Base-by-base conservation (phyloP, 192 early-diverging fungal species). In the Coemansia sp. region DNA sequence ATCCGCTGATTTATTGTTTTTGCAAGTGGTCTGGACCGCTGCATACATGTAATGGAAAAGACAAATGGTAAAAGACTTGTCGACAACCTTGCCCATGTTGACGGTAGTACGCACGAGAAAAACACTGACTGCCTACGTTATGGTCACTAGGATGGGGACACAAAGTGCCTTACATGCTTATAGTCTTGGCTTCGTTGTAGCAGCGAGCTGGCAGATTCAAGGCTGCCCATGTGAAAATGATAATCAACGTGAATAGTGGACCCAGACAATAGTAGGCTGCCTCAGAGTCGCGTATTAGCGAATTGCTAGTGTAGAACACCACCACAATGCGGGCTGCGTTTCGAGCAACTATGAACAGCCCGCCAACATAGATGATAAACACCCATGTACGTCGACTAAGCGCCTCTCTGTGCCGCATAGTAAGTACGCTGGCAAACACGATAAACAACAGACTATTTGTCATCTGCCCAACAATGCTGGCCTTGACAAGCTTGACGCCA, bases 181-280 rank as follows among this genome's bases (percentile, higher is more conserved):
- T 54, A 13, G 4, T 14, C 14, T 54, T 27, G 21, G 51, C 27
- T 14, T 56, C 29, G 19, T 21, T 14, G 3, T 44, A 34, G 56
- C 66, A 68, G 16, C 57, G 56, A n/a, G 31, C n/a, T 16, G 66
- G 66, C 3, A 68, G 16, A 60, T 68, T 56, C 56, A 68, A 41
- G 17, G 44, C 66, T 19, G 44, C 66, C 66, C 66, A 68, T 21
- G 42, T 40, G 19, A 60, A 48, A 45, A 68, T 44, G 17, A 68
- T 24, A 3, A 48, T 6, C 0, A 68, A 27, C 41, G 56, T 69
- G 29, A 69, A 62, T 35, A 62, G 42, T 4, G 67, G 67, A 24
- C 61, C 67, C 19, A 69, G 34, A 24, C 59, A 69, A 59, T 69
- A 69, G 59, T 50, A 62, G 0, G 67, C 67, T 14, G 67, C 67